Base-by-base conservation (phyloP, 1,284 basidiomycete genomes). In the Trichosporon sp. region DNA sequence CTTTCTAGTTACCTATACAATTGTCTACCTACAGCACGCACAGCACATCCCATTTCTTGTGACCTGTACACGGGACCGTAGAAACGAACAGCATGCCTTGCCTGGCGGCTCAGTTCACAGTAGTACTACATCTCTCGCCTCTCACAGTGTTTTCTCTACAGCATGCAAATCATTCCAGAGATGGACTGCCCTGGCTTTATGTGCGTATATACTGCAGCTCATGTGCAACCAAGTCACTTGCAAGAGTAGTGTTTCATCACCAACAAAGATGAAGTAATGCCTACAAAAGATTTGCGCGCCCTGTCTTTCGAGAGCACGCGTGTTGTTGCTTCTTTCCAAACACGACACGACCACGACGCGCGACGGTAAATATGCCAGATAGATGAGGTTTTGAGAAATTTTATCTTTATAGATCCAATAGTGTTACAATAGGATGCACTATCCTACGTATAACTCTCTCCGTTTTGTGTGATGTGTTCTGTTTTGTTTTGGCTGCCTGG, bases 391-490 rank as follows among this genome's bases (percentile, higher is more conserved):
- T 54, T 54, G n/a, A n/a, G n/a, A n/a, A n/a, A n/a, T n/a, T n/a
- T n/a, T n/a, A n/a, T n/a, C n/a, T 21, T 54, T 54, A 31, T 54
- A 37, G 34, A 37, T 37, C 13, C 4, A 14, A 54, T 54, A 54
- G 49, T 54, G 49, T 54, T 54, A 54, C 49, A 54, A 54, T 54
- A 54, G 49, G 49, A 54, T 54, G 49, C 49, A 16, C 49, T 54
- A 54, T 54, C 49, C 49, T 54, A 54, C 49, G 49, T 54, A 54
- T 54, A 54, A 54, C 49, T 27, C 25, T 29, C 27, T n/a, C n/a
- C n/a, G n/a, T n/a, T n/a, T n/a, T n/a, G n/a, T n/a, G n/a, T n/a
- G n/a, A n/a, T n/a, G n/a, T n/a, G n/a, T n/a, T n/a, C 25, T 54
- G 16, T 54, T 29, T 27, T 29, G 27, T 54, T 14, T n/a, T 29